Conservation (phyloP, 441 rosid genomes). For the Jatropha podagrica region DNA sequence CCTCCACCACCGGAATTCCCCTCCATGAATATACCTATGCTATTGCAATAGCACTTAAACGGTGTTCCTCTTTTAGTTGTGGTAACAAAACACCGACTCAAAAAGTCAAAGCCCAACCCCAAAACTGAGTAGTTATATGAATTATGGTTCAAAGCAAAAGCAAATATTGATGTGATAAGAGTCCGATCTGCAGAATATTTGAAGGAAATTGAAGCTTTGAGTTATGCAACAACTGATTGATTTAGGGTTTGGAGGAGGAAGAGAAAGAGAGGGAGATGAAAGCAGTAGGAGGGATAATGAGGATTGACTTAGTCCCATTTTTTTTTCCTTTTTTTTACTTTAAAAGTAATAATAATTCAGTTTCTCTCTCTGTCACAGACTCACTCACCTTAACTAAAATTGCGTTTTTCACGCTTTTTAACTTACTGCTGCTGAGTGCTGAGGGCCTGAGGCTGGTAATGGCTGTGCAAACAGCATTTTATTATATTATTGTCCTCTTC, state of each 20-base stretch:
- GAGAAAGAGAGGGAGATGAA: neutral
- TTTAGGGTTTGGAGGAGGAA: constrained; percentile 8
- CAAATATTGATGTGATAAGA: neutral
- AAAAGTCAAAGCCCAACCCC: neutral
- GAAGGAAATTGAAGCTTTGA: neutral
- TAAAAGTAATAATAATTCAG: neutral
- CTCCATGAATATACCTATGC: constrained; percentile 35
- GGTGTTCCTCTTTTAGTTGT: neutral
- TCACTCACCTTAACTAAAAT: neutral
- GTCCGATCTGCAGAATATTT: neutral
- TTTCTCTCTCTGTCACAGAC: neutral
- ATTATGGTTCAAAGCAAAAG: neutral
- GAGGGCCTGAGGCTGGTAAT: neutral
- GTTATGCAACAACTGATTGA: neutral
- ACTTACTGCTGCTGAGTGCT: neutral
- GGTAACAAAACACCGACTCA: neutral
- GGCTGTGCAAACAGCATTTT: neutral
- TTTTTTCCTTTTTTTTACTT: neutral
- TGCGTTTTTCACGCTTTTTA: neutral
- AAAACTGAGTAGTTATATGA: neutral
- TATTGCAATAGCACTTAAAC: too few relatives aligned
- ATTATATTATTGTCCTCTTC: too few relatives aligned
- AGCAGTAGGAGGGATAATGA: neutral
- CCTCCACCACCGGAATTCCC: constrained; percentile 55
- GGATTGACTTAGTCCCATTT: constrained; percentile 20